These are phyloP conservation scores for Lepidium aucheri DNA, from an alignment of 345 rosid genomes.

Conservation along the genomic window DNA sequence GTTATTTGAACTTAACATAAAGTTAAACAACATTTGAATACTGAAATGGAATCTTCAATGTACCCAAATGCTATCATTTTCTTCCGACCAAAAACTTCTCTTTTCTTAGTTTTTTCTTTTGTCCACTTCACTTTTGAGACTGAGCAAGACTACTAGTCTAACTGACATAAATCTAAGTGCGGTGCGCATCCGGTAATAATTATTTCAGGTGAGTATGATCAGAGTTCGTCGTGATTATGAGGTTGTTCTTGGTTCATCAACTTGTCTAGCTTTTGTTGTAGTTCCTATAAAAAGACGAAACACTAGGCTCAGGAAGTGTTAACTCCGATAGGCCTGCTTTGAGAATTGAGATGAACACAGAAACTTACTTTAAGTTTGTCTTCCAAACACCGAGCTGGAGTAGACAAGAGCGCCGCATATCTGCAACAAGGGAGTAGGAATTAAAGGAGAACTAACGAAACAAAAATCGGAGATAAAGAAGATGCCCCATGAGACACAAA, in stretches of 20 bases:
- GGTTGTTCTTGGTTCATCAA: slow-evolving; percentile 59
- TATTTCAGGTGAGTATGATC: slow-evolving; percentile 6
- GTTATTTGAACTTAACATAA: slow-evolving; percentile 9
- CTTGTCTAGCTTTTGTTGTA: slow-evolving; percentile 57
- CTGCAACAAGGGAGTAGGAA: slow-evolving; percentile 32
- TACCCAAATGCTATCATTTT: background rate
- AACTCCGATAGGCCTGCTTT: background rate
- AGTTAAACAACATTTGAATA: background rate
- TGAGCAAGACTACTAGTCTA: slow-evolving; percentile 15
- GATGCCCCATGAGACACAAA: background rate
- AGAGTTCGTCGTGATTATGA: slow-evolving; percentile 69
- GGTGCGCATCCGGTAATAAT: background rate
- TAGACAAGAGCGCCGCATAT: slow-evolving; percentile 58
- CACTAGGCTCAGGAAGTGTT: background rate
- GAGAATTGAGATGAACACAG: background rate
- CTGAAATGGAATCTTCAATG: background rate
- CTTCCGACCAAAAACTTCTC: slow-evolving; percentile 20
- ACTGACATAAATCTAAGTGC: slow-evolving; percentile 4
- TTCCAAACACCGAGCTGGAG: slow-evolving; percentile 72
- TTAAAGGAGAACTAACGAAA: background rate
- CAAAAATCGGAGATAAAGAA: background rate
- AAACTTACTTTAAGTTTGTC: slow-evolving; percentile 61
- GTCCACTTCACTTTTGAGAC: slow-evolving; percentile 8
- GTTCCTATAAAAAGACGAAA: slow-evolving; percentile 40
- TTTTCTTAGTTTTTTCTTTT: background rate